A percentile compares a stretch with the other conserved stretches of the same genome.
These are phyloP conservation scores for Tetrapisispora taiwanensis DNA, from an alignment of 805 yeast genomes.

Conservation along the genomic window DNA sequence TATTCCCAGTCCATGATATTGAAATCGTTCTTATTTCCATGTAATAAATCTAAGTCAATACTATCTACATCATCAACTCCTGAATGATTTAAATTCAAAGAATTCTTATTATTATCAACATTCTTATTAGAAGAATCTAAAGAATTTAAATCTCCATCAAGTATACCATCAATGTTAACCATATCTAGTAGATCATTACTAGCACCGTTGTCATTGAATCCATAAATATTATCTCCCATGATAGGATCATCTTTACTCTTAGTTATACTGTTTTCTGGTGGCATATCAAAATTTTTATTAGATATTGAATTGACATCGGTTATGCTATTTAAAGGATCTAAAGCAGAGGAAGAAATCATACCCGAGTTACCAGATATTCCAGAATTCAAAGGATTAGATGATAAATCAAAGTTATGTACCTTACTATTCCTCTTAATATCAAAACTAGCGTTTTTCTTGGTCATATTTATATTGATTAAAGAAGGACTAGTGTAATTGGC, in stretches of 20 bases:
- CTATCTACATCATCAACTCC: neutral
- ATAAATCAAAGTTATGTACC: neutral
- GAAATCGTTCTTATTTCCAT: conserved; percentile 16
- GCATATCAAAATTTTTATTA: neutral
- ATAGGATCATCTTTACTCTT: conserved; percentile 3
- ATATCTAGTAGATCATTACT: conserved; percentile 4
- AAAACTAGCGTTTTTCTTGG: neutral
- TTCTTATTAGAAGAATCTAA: neutral
- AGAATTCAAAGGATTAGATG: neutral
- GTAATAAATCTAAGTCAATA: conserved; percentile 16
- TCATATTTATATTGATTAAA: neutral
- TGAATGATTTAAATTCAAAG: neutral
- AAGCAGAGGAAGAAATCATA: neutral
- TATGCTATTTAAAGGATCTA: neutral
- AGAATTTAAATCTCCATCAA: neutral
- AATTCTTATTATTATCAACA: neutral
- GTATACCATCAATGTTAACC: conserved; percentile 3
- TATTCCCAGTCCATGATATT: conserved; percentile 22
- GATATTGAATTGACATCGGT: too few relatives aligned
- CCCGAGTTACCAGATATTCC: neutral
- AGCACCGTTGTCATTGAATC: neutral
- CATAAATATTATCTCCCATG: conserved; percentile 1
- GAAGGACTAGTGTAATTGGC: conserved; percentile 1
- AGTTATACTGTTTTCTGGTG: neutral
- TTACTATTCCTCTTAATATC: neutral